phyloP scores from a whole-genome alignment of 73 alveolate genomes.

The Urostyla sp. region DNA sequence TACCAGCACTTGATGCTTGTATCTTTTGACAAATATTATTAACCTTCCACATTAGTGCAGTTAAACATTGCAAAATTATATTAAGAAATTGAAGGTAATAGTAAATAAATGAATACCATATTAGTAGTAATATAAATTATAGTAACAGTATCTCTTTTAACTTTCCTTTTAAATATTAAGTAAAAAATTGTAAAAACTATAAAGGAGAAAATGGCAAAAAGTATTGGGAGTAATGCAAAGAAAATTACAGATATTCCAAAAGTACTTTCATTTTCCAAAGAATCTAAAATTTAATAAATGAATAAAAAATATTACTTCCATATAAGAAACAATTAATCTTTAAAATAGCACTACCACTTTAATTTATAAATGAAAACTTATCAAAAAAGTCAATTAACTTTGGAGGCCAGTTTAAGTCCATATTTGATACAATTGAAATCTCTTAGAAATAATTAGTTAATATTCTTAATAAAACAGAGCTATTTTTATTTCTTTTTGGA shows the following conservation, averaged over 20 bases:
- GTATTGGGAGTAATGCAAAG: background rate
- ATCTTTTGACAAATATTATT: background rate
- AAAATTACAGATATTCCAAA: background rate
- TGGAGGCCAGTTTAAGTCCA: background rate
- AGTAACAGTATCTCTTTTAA: background rate
- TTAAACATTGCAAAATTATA: slow-evolving; percentile 19
- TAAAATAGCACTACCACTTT: background rate
- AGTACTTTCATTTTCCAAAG: background rate
- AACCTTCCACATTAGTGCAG: background rate
- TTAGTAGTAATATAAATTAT: background rate
- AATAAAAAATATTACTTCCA: background rate
- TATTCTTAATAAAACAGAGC: slow-evolving; percentile 9
- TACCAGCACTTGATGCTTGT: background rate
- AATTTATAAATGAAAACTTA: background rate
- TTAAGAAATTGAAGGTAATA: background rate
- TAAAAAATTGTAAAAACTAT: background rate
- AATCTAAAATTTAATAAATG: background rate
- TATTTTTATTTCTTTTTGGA: slow-evolving; percentile 8
- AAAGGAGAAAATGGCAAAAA: background rate
- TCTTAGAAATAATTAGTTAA: slow-evolving; percentile 19
- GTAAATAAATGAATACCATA: slow-evolving; percentile 3
- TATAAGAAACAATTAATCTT: slow-evolving; percentile 2
- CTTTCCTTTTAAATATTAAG: background rate
- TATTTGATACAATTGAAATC: background rate
- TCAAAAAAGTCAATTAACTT: background rate